A percentile compares a stretch with the other conserved stretches of the same genome.
Conservation (phyloP, 2,329 filamentous ascomycete genomes). For the Sodiomyces alkalinus region DNA sequence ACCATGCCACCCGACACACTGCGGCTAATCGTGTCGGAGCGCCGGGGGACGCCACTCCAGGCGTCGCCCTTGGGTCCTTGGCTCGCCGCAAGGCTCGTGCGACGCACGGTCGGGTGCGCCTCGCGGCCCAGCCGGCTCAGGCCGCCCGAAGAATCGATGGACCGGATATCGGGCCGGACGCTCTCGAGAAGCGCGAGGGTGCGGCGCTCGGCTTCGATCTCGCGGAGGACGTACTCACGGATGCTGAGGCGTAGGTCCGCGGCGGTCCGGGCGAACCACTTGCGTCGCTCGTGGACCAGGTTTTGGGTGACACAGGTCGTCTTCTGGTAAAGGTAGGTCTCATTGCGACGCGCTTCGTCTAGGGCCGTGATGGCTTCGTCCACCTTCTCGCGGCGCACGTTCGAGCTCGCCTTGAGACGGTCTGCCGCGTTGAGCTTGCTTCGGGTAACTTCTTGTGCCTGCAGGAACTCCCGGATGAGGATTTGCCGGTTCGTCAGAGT, state of each 20-base stretch:
- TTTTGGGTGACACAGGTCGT: conserved; percentile 82
- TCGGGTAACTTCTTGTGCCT: conserved; percentile 74
- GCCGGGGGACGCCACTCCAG: conserved; percentile 86
- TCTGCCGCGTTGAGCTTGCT: conserved; percentile 77
- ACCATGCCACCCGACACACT: conserved; percentile 62
- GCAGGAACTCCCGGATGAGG: conserved; percentile 78
- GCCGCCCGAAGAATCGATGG: conserved; percentile 82
- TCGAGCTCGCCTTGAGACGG: conserved; percentile 72
- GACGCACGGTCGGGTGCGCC: conserved; percentile 59
- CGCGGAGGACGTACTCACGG: conserved; percentile 80
- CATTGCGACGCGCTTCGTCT: conserved; percentile 72
- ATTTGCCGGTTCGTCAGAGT: conserved; percentile 96
- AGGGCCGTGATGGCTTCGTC: conserved; percentile 90
- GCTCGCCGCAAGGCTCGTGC: conserved; percentile 65
- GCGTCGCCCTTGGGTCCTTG: conserved; percentile 97
- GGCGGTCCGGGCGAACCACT: conserved; percentile 79
- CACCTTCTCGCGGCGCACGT: conserved; percentile 85
- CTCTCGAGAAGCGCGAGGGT: conserved; percentile 87
- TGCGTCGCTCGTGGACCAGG: conserved; percentile 72
- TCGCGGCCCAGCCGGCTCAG: conserved; percentile 82
- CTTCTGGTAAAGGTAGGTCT: conserved; percentile 70
- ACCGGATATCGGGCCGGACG: conserved; percentile 80
- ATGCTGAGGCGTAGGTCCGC: conserved; percentile 72
- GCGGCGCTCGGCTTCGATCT: conserved; percentile 90
- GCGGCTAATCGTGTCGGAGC: conserved; percentile 62